Base-by-base conservation (phyloP, 169 alveolate genomes). In the Plasmodium gonderi region DNA sequence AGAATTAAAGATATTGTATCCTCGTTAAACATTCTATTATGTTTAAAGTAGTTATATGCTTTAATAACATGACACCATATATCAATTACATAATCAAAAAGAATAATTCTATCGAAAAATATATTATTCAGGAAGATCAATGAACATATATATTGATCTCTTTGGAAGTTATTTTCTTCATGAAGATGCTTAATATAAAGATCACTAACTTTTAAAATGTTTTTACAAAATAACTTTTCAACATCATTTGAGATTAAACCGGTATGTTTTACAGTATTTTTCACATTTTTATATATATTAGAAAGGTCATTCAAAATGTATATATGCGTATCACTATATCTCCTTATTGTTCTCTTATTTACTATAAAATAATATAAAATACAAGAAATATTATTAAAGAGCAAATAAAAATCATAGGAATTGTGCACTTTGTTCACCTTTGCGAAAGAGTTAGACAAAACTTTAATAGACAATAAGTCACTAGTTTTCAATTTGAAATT, bases 301-400 rank as follows among this genome's bases (percentile, higher is more conserved):
- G 92, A 83, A 40, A 83, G 92, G 67, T 83, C 92, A 72, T 83
- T 83, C 45, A 83, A 83, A 83, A 83, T 76, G 44, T 83, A 83
- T 49, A 83, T 72, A 72, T 83, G 29, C 31, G 83, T 83, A 44
- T 83, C 92, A 47, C 42, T 83, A 83, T 12, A 72, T 51, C 45
- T 83, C 77, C 31, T 72, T 69, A 83, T 74, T 29, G 45, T 51
- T 38, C 42, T 74, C 54, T 51, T 83, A 74, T 83, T 83, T 83
- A 83, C 82, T 45, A 83, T 40, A 72, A 83, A 83, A 72, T 83
- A 69, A 49, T 83, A 83, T 45, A 83, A 83, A 54, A 83, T 83
- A n/a, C 92, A 83, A 38, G 83, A 83, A 26, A 83, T 83, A 44
- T 83, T 83, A 49, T 83, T 83, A 45, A 72, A 69, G 14, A 83